Base-by-base conservation (phyloP, 805 yeast species). In the Jamesozyma spencerorum region DNA sequence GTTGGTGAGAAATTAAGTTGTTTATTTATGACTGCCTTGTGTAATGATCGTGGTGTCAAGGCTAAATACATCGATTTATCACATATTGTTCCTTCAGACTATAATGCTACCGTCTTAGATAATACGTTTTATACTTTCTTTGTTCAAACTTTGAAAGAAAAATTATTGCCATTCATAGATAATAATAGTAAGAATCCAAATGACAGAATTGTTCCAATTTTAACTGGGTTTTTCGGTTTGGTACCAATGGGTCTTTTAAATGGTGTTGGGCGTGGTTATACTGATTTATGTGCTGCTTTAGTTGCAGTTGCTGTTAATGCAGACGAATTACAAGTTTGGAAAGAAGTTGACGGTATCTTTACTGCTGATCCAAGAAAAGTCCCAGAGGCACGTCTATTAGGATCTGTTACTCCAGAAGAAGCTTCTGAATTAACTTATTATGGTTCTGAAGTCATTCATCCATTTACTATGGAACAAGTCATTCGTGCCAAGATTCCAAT, bases 401-500 rank as follows among this genome's bases (percentile, higher is more conserved):
- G 78, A 43, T 77, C 86, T 39, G 96, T 92, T 47, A 92, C 97
- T 0, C 98, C 98, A 3, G 97, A 92, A 58, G 98, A 92, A 67
- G 98, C 98, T 4, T 92, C 97, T 0, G 98, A 92, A 67, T 75
- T 92, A 62, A 92, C 98, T 1, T 92, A 92, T 64, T 92, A 92
- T 58, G 98, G 98, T 34, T 81, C 94, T 2, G 98, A 92, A 66
- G 98, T 92, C 49, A 92, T 92, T 53, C 98, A 92, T 58, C 98
- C 98, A 3, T 88, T 92, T 70, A 92, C 98, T 18, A 92, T 92
- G 98, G 97, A 90, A 66, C 98, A 92, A 68, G 98, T 90, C 43
- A 92, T 92, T 53, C 78, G 80, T 51, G 97, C 97, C 18, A 85
- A 81, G 58, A 92, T 92, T 58, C 98, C 98, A 36, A 92, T 92